Conservation (phyloP, 1,284 basidiomycete species). For the Clitocybe nebularis region DNA sequence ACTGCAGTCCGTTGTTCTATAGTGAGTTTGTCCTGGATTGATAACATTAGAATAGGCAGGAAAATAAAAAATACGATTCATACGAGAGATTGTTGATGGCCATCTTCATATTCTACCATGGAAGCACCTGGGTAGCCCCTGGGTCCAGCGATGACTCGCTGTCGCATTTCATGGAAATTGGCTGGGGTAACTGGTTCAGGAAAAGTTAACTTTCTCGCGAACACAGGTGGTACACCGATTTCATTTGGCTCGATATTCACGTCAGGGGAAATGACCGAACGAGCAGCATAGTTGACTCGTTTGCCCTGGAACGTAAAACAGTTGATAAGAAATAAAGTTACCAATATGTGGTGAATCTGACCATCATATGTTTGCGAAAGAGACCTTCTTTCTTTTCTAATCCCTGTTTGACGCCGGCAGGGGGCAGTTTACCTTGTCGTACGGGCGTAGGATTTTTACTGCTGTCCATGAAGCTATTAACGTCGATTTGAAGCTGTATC, state of each 20-base stretch:
- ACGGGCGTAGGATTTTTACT: slow-evolving; percentile 89
- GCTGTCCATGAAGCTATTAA: slow-evolving; percentile 97
- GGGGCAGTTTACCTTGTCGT: slow-evolving; percentile 89
- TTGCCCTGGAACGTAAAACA: slow-evolving; percentile 74
- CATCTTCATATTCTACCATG: slow-evolving; percentile 95
- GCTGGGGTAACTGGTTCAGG: slow-evolving; percentile 94
- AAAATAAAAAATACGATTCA: too few species aligned
- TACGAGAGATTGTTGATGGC: slow-evolving; percentile 79
- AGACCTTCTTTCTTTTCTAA: slow-evolving; percentile 99
- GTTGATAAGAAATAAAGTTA: slow-evolving; percentile 5
- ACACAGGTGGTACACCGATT: slow-evolving; percentile 97
- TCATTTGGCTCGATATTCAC: slow-evolving; percentile 99
- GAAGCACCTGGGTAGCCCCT: slow-evolving; percentile 90
- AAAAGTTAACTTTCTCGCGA: slow-evolving; percentile 95
- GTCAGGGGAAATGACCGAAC: slow-evolving; percentile 99
- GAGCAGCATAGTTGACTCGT: slow-evolving; percentile 98
- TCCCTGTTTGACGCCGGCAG: slow-evolving; percentile 93
- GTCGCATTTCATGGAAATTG: slow-evolving; percentile 88
- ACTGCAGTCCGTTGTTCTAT: slow-evolving; percentile 91
- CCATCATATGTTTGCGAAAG: slow-evolving; percentile 99
- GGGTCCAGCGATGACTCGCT: slow-evolving; percentile 91
- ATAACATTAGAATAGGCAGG: not conserved
- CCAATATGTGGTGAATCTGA: slow-evolving; percentile 28
- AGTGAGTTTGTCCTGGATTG: slow-evolving; percentile 73
- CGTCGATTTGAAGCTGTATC: slow-evolving; percentile 90